Evolutionary conservation across 2,329 filamentous ascomycete genomes (phyloP), one percentile per base, ranked within the genome.

Genomic region (Zalaria sp.): DNA sequence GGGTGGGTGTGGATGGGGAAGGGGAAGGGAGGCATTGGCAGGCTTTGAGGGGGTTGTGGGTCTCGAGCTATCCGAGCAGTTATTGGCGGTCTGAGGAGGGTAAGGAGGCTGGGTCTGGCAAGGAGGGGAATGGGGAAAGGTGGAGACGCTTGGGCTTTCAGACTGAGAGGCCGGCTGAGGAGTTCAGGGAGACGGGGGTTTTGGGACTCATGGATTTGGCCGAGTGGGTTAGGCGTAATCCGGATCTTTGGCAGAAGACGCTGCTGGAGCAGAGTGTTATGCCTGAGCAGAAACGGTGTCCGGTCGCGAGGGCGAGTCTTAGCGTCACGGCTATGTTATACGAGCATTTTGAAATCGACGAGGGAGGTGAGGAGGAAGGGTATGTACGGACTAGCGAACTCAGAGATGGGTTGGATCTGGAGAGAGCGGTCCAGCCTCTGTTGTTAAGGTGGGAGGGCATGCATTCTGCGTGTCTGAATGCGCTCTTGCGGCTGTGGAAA

Each of bases 131-230:
- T n/a, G 41, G 45, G n/a, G 46, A 47, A 6, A 50, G 40, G 18
- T 98, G 91, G 91, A 75, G 87, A 52, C 73, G 88, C 41, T 61
- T 98, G 35, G 91, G 91, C 3, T 98, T 98, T 54, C 83, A 91
- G 59, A 81, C 83, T 0, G 91, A 98, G 61, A 88, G 76, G 50
- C 91, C 91, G 3, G 80, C 80, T 0, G 72, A 73, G 52, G 91
- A 98, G 52, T 96, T 98, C 56, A 79, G 86, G 18, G 69, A 76
- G 34, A 82, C 83, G 27, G 91, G 91, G 0, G 96, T 88, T 57
- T 63, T 98, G 41, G 91, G 91, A 27, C 85, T 98, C 76, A 96
- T 98, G 88, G 91, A 98, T 59, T 63, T 98, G 54, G 85, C 87
- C 2, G 88, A 96, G 60, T 98, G 86, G 58, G 86, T 94, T 38